Percentiles rank a stretch among this genome's conserved stretches.
These are phyloP conservation scores for Mycena leptocephala DNA, from an alignment of 768 basidiomycete species.

Conservation along the genomic window DNA sequence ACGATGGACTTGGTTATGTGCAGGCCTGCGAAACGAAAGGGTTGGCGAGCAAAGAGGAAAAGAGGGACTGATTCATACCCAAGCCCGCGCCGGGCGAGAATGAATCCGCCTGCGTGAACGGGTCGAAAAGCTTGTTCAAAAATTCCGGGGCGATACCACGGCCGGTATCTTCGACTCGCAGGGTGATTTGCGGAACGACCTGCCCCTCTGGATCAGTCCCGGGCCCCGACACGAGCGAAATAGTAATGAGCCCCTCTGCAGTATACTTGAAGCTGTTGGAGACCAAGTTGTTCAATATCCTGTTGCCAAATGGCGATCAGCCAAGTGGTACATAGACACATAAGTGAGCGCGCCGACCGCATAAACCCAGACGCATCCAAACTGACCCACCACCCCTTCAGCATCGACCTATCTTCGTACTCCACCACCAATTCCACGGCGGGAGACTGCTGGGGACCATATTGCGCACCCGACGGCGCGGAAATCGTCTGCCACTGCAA, in stretches of 20 bases:
- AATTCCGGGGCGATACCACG: slow-evolving; percentile 25
- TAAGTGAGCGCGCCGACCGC: background rate
- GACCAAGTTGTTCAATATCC: slow-evolving; percentile 29
- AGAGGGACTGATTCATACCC: background rate
- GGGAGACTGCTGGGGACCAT: background rate
- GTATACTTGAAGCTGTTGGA: slow-evolving; percentile 26
- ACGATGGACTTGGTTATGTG: slow-evolving; percentile 26
- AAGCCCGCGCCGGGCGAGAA: slow-evolving; percentile 30
- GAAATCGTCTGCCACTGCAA: slow-evolving; percentile 4
- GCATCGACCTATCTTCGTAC: slow-evolving; percentile 19
- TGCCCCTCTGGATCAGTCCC: background rate
- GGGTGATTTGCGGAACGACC: background rate
- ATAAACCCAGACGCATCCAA: slow-evolving; percentile 21
- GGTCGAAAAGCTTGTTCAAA: slow-evolving; percentile 17
- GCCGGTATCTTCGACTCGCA: slow-evolving; percentile 20
- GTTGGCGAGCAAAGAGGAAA: background rate
- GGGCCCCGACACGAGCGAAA: slow-evolving; percentile 12
- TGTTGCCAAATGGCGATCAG: background rate
- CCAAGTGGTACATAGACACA: background rate
- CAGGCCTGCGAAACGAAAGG: slow-evolving; percentile 3
- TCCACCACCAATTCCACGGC: slow-evolving; percentile 15
- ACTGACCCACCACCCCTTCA: slow-evolving; percentile 19
- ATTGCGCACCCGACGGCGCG: background rate
- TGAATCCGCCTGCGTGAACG: slow-evolving; percentile 27
- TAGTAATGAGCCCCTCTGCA: slow-evolving; percentile 9